phyloP scores from a whole-genome alignment of 1,284 basidiomycete genomes.

The Cryptococcus floricola region DNA sequence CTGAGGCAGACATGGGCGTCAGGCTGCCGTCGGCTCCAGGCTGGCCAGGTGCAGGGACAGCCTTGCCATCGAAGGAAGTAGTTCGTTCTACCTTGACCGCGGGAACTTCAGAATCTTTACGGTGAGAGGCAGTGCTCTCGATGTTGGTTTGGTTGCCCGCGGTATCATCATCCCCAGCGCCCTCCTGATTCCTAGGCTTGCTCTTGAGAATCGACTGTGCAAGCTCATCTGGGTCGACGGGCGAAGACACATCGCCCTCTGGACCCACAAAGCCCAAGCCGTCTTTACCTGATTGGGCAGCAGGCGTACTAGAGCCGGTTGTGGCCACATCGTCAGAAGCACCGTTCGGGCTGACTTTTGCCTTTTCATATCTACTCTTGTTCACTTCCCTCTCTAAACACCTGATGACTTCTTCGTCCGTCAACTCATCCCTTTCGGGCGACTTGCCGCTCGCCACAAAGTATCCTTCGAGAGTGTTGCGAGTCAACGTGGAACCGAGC shows the following conservation, averaged over 20 bases:
- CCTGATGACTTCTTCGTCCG: constrained; percentile 69
- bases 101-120: constrained; percentile 17
- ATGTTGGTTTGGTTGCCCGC: constrained; percentile 26
- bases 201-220: constrained; percentile 32
- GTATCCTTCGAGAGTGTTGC: constrained; percentile 73
- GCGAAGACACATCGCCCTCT: constrained; percentile 19
- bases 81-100: constrained; percentile 31
- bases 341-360: constrained; percentile 35
- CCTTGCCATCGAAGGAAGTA: constrained; percentile 13
- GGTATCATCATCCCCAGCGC: constrained; percentile 2
- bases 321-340: constrained; percentile 10
- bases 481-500: constrained; percentile 85
- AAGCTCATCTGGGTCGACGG: constrained; percentile 36
- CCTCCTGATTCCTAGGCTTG: constrained; percentile 16
- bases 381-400: constrained; percentile 73
- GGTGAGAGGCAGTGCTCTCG: neutral
- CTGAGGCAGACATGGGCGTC: constrained; percentile 19
- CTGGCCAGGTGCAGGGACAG: constrained; percentile 4
- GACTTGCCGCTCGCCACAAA: constrained; percentile 69
- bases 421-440: constrained; percentile 66
- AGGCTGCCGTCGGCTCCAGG: constrained; percentile 3
- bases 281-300: constrained; percentile 25
- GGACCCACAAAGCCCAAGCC: constrained; percentile 39
- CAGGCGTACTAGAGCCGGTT: constrained; percentile 22
- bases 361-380: constrained; percentile 67